Evolutionary conservation across 768 basidiomycete species (phyloP).

Genomic region (Russula sp.): DNA sequence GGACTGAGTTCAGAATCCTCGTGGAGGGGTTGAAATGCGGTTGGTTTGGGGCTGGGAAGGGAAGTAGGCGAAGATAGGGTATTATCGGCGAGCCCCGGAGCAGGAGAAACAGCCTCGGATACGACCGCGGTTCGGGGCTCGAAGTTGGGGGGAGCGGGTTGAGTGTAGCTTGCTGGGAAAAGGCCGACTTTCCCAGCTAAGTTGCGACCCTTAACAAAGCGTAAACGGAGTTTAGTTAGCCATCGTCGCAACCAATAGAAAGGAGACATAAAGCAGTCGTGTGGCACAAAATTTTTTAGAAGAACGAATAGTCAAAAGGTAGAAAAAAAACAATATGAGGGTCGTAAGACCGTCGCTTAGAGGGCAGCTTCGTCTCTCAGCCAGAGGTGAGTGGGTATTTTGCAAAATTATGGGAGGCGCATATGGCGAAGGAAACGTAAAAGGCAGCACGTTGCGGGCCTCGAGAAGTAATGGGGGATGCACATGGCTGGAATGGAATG

Average conservation of each 20-base stretch:
- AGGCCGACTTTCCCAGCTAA: slow-evolving; percentile 75
- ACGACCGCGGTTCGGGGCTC: slow-evolving; percentile 11
- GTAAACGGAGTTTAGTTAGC: slow-evolving; percentile 10
- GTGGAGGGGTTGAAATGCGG: slow-evolving; percentile 38
- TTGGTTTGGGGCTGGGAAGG: background rate
- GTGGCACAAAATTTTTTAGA: background rate
- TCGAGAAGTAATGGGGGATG: slow-evolving; percentile 10
- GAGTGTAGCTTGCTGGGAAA: slow-evolving; percentile 86
- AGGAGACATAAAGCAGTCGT: slow-evolving; percentile 3
- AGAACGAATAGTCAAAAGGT: background rate
- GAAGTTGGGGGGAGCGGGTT: slow-evolving; percentile 26
- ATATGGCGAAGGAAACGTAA: background rate
- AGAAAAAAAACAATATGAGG: background rate
- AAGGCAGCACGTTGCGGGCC: background rate
- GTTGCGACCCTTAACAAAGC: slow-evolving; percentile 62
- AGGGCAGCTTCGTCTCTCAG: background rate
- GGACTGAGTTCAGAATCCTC: slow-evolving; percentile 35
- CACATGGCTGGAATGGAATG: background rate
- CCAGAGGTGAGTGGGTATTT: background rate
- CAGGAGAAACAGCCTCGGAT: slow-evolving; percentile 1
- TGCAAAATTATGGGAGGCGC: background rate
- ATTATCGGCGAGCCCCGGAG: background rate
- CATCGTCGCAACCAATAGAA: slow-evolving; percentile 22
- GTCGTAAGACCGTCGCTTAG: no score
- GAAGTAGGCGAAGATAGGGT: background rate